A percentile compares a stretch with the other conserved stretches of the same genome.
Evolutionary conservation across 2,329 filamentous ascomycete genomes (phyloP).

Genomic region (Magnaporthiopsis rhizophila): DNA sequence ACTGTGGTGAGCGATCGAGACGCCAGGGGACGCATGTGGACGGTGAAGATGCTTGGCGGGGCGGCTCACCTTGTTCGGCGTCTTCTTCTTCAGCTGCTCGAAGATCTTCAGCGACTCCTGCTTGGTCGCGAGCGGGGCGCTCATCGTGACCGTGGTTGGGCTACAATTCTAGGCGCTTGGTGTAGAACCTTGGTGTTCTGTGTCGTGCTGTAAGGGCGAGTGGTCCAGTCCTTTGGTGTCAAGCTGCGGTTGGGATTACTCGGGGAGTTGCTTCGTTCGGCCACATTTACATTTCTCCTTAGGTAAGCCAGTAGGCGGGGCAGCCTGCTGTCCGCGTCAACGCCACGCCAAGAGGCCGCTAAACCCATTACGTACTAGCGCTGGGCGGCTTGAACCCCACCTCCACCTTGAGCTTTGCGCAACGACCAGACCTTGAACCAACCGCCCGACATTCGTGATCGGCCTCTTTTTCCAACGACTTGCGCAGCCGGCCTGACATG

Average conservation of each 20-base stretch:
- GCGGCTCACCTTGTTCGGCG: constrained; percentile 76
- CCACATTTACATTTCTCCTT: constrained; percentile 19
- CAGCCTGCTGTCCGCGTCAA: constrained; percentile 12
- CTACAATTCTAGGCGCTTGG: background rate
- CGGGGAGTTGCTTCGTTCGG: constrained; percentile 9
- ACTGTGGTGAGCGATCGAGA: constrained; percentile 2
- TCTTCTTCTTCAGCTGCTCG: constrained; percentile 91
- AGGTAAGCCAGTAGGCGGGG: background rate
- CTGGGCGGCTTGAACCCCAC: background rate
- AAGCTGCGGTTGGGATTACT: constrained; percentile 7
- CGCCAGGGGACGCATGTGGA: background rate
- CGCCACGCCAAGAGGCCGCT: constrained; percentile 20
- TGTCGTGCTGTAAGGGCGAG: background rate
- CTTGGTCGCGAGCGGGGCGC: constrained; percentile 69
- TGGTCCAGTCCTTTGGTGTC: constrained; percentile 23
- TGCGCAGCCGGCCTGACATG: background rate
- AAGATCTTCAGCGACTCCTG: constrained; percentile 95
- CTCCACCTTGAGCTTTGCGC: background rate
- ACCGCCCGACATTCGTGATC: background rate
- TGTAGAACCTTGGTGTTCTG: background rate
- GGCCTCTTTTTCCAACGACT: background rate
- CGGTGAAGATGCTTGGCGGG: constrained; percentile 9
- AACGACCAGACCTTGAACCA: background rate
- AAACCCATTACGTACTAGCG: constrained; percentile 22
- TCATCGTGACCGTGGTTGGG: constrained; percentile 38